phyloP scores from a whole-genome alignment of 345 rosid genomes.

The Pelargonium nanum region DNA sequence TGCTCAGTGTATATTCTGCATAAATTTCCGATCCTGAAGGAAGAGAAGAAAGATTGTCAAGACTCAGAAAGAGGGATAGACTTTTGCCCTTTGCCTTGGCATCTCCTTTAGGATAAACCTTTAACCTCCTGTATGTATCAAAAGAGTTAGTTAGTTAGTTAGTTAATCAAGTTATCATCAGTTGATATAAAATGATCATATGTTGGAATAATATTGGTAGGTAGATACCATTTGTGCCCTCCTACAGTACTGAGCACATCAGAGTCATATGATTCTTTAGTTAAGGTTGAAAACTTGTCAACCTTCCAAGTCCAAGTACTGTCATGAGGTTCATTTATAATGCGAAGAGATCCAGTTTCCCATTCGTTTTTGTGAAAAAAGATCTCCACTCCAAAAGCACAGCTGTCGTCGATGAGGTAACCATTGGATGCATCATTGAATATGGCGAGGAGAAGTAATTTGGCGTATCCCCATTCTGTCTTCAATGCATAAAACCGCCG shows the following conservation, averaged over 20 bases:
- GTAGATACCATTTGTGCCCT: background rate
- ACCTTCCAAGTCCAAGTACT: background rate
- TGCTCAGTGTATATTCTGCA: background rate
- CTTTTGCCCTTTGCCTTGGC: background rate
- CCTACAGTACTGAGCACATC: background rate
- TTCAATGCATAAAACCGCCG: background rate
- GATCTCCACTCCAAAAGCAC: constrained; percentile 10
- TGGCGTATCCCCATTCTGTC: background rate
- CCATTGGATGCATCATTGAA: constrained; percentile 10
- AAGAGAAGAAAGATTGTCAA: background rate
- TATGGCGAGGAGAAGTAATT: background rate
- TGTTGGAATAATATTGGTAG: too few relatives aligned
- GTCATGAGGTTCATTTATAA: background rate
- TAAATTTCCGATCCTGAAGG: background rate
- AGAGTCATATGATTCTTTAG: background rate
- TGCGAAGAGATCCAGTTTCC: background rate
- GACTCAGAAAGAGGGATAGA: background rate
- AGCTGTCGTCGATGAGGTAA: constrained; percentile 7
- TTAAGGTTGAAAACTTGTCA: background rate
- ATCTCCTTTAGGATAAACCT: background rate
- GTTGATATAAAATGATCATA: too few relatives aligned
- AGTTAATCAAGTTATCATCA: too few relatives aligned
- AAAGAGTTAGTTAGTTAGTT: background rate
- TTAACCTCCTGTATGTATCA: background rate
- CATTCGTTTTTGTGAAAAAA: background rate